Conservation (phyloP, 768 basidiomycete species). For the Mycena vulgaris region DNA sequence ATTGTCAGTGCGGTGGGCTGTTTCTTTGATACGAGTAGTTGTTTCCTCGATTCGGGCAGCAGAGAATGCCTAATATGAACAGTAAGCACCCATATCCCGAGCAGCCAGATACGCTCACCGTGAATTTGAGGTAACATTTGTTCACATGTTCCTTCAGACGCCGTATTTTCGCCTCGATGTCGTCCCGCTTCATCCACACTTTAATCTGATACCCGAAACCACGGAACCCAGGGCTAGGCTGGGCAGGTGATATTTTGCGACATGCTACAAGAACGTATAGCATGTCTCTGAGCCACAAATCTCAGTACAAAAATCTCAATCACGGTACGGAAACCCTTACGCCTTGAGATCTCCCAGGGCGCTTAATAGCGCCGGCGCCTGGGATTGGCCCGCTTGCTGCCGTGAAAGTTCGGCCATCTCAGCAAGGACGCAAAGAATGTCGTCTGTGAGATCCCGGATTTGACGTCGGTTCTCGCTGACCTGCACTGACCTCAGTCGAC, state of each 20-base stretch:
- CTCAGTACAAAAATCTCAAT: too few species aligned
- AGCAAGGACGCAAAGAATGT: slow-evolving; percentile 10
- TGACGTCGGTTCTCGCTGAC: slow-evolving; percentile 25
- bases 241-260: slow-evolving; percentile 2
- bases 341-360: slow-evolving; percentile 20
- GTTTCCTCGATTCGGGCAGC: neutral
- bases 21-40: neutral
- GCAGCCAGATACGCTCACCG: neutral
- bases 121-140: slow-evolving; percentile 26
- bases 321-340: neutral
- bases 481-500: neutral
- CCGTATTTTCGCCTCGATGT: slow-evolving; percentile 24
- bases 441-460: slow-evolving; percentile 16
- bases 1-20: neutral
- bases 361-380: slow-evolving; percentile 12
- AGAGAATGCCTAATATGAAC: neutral
- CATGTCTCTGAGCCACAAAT: slow-evolving; percentile 10
- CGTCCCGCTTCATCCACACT: slow-evolving; percentile 32
- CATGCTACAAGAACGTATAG: slow-evolving; percentile 6
- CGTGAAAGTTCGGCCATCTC: slow-evolving; percentile 8
- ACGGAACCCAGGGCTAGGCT: slow-evolving; percentile 3
- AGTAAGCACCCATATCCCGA: neutral
- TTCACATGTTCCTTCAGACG: slow-evolving; percentile 30
- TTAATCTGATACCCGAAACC: slow-evolving; percentile 13
- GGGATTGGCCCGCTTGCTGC: neutral